These are phyloP conservation scores for Candida insectalens DNA, from an alignment of 805 yeast species.

Conservation along the genomic window DNA sequence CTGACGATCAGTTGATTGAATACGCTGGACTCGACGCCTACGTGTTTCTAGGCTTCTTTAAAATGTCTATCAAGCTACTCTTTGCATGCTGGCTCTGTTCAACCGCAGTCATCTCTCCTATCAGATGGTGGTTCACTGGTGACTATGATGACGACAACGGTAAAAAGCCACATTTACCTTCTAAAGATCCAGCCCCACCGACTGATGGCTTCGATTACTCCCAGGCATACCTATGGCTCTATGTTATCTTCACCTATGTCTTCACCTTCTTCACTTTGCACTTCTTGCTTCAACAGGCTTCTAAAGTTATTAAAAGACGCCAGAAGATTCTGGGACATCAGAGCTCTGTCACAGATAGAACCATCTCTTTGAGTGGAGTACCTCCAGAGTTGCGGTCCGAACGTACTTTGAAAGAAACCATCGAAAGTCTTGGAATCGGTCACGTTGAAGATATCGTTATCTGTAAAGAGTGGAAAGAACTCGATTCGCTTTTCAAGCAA, in stretches of 20 bases:
- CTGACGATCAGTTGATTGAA: conserved; percentile 71
- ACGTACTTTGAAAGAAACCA: conserved; percentile 58
- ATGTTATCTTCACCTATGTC: conserved; percentile 76
- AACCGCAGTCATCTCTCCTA: conserved; percentile 69
- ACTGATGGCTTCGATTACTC: background rate
- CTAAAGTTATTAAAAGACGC: conserved; percentile 63
- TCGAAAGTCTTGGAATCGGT: conserved; percentile 73
- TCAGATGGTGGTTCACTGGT: conserved; percentile 78
- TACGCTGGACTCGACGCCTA: conserved; percentile 92
- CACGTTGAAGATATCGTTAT: conserved; percentile 67
- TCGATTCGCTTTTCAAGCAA: conserved; percentile 55
- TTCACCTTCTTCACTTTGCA: conserved; percentile 63
- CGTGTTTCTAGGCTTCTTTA: conserved; percentile 85
- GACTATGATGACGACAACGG: conserved; percentile 43
- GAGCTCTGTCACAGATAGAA: conserved; percentile 83
- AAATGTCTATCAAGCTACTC: conserved; percentile 70
- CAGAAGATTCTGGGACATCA: conserved; percentile 80
- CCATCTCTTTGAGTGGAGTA: conserved; percentile 79
- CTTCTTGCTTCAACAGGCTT: conserved; percentile 59
- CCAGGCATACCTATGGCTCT: conserved; percentile 64
- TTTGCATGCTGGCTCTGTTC: conserved; percentile 61
- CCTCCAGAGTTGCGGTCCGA: conserved; percentile 74
- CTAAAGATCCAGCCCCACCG: background rate
- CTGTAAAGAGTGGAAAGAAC: conserved; percentile 77
- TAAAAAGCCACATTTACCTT: conserved; percentile 14